Base-by-base conservation (phyloP, 1,139 yeast genomes). In the Sugiyamaella sp. region DNA sequence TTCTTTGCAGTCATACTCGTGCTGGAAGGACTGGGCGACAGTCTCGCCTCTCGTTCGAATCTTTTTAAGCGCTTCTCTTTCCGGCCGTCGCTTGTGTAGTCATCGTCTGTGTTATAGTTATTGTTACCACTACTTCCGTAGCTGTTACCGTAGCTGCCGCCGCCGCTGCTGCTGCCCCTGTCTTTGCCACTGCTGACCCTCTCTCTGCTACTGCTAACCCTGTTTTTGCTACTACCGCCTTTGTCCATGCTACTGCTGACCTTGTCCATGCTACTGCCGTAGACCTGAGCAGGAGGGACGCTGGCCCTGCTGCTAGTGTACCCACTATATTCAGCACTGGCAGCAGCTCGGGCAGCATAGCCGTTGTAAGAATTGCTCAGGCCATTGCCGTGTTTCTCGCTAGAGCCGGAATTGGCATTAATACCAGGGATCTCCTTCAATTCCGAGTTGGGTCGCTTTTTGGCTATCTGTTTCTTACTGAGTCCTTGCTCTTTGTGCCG, bases 61-160 rank as follows among this genome's bases (percentile, higher is more conserved):
- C 93, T 54, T 46, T 68, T 61, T 74, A 78, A 57, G 74, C 76
- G 60, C 86, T 72, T 55, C 51, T 57, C 49, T 9, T 29, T 14
- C 39, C 50, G 21, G 2, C 39, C 45, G 25, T 46, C 39, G 17
- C 50, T 46, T 10, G 44, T 17, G 17, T 14, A 46, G 20, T 46
- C 43, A 9, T 46, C 50, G 5, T 20, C 46, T n/a, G n/a, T n/a
- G n/a, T n/a, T n/a, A 41, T 24, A 12, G 12, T 25, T 21, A 9
- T 4, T 21, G 12, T 21, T 14, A 4, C 12, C 21, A 41, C 45
- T 20, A 20, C 17, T 4, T 33, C 10, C 12, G 10, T 38, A 16
- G 21, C 20, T 10, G 16, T 39, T 22, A 21, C 29, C 16, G 22
- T 37, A 37, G 40, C 14, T 19, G 22, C 40, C 21, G n/a, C 21